phyloP scores from a whole-genome alignment of 352 stramenopile genomes.

The Globisporangium perplexum region DNA sequence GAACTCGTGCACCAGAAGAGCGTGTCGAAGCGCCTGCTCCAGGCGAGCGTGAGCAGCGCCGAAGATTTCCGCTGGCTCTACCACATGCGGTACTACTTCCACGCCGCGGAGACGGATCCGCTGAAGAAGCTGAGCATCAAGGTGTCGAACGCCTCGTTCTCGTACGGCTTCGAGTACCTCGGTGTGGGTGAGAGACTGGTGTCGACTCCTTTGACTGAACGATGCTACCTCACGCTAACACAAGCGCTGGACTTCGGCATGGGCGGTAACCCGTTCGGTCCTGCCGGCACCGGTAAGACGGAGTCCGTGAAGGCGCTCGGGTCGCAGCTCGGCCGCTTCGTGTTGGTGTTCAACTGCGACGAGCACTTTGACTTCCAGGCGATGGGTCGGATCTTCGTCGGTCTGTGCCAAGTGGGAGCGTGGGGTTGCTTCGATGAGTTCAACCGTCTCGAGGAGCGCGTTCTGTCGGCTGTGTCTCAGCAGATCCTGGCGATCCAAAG shows the following conservation, averaged over 20 bases:
- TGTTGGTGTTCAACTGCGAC: constrained; percentile 99
- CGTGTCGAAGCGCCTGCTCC: constrained; percentile 91
- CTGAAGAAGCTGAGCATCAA: constrained; percentile 95
- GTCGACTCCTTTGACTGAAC: constrained; percentile 99
- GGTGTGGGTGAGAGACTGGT: constrained; percentile 99
- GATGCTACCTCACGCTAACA: constrained; percentile 99
- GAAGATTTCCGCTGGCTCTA: constrained; percentile 99
- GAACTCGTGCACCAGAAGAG: constrained; percentile 99
- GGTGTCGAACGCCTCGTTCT: constrained; percentile 98
- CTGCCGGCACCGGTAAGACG: constrained; percentile 99
- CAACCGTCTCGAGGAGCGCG: constrained; percentile 99
- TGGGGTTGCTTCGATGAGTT: constrained; percentile 99
- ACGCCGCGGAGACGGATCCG: constrained; percentile 66
- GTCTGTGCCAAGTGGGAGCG: constrained; percentile 98
- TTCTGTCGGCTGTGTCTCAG: constrained; percentile 99
- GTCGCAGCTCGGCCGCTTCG: constrained; percentile 97
- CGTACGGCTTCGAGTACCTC: constrained; percentile 99
- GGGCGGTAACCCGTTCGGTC: constrained; percentile 98
- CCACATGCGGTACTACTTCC: constrained; percentile 98
- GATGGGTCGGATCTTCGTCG: constrained; percentile 99
- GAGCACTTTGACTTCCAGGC: constrained; percentile 99
- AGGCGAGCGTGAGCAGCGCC: constrained; percentile 70
- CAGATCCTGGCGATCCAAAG: constrained; percentile 99
- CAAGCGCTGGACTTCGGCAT: constrained; percentile 99
- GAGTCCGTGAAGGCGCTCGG: constrained; percentile 99